Evolutionary conservation across 495 filamentous ascomycete genomes (phyloP), one percentile per base, ranked within the genome.

Genomic region (Penicillium desertorum): DNA sequence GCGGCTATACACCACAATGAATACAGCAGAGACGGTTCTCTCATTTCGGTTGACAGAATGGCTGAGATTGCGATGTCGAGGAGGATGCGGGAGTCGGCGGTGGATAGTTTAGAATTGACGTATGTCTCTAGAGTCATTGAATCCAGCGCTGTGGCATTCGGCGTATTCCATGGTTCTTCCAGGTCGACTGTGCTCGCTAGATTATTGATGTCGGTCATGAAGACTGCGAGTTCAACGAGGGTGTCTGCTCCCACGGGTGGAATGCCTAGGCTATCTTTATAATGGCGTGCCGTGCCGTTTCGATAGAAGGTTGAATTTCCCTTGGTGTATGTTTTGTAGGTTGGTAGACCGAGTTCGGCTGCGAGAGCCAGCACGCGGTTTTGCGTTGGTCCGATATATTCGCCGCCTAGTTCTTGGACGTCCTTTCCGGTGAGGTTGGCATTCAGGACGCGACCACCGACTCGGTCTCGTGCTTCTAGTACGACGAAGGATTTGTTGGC

Each of bases 381-480:
- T 22, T 65, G 63, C 4, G 55, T 59, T 17, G 60, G 60, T 10
- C 60, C 63, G 1, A 65, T 37, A n/a, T 56, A 65, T 25, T 57
- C 45, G 20, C 43, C 63, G 10, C 63, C 63, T 4, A 54, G 47
- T 34, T 65, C 63, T 27, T 48, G 45, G 30, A 25, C 16, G 7
- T 30, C 22, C 4, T 45, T 46, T 10, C 50, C 42, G 6, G 55
- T n/a, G 16, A 58, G 1, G 4, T 43, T 44, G 27, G 14, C 30
- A 23, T 54, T 62, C 20, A 56, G 42, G 0, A 60, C 53, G 1
- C 62, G 62, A 5, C 64, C 64, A 16, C 64, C 64, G 16, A 67
- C 59, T 12, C 62, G 62, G 45, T 62, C 57, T 23, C 59, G 62
- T 25, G 64, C 62, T 58, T 67, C 64, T 2, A 67, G 19, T 20